Evolutionary conservation across 2,329 filamentous ascomycete species (phyloP), one percentile per base, ranked within the genome.

Genomic region (Tolypocladium capitatum): DNA sequence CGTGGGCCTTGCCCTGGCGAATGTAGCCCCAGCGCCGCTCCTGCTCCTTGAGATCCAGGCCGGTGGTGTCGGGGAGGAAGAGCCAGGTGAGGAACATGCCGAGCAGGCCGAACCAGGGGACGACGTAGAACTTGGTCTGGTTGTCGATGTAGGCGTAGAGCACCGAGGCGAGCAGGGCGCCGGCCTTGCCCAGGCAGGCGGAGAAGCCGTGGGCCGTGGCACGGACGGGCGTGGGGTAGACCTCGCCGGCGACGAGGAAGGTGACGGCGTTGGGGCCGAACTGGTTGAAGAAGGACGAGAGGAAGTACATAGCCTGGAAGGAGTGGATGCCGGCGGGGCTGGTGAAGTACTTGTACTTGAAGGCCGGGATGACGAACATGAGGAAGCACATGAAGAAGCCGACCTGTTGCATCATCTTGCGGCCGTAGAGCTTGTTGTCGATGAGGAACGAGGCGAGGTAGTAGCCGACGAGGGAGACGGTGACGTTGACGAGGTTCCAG

Each of bases 231-330:
- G 90, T 95, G 10, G 91, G 91, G 75, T 87, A 97, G n/a, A 95
- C 88, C 66, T 97, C 91, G 40, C 88, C 91, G 40, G 91, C 91
- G 33, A 94, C 86, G 56, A 97, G 79, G 84, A 97, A 97, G 52
- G 90, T 95, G 59, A 96, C 89, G 43, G 81, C 84, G 76, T 97
- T 97, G 67, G 91, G 91, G 13, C 91, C 91, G 61, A 97, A 97
- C 65, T 97, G 91, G 76, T 96, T 96, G 82, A 97, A 97, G 75
- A 97, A 97, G 24, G 87, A 94, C 8, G 88, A 94, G 57, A 97
- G 67, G 71, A 95, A 96, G 76, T 96, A 96, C 88, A 97, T 95
- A 62, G 90, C 81, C 72, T 96, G 90, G 82, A 97, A 97, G n/a
- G 76, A 73, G 60, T 87, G 81, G 64, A 96, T 84, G 58, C 87